Evolutionary conservation across 2,329 filamentous ascomycete species (phyloP), one percentile per base, ranked within the genome.

Genomic region (Claviceps digitariae): DNA sequence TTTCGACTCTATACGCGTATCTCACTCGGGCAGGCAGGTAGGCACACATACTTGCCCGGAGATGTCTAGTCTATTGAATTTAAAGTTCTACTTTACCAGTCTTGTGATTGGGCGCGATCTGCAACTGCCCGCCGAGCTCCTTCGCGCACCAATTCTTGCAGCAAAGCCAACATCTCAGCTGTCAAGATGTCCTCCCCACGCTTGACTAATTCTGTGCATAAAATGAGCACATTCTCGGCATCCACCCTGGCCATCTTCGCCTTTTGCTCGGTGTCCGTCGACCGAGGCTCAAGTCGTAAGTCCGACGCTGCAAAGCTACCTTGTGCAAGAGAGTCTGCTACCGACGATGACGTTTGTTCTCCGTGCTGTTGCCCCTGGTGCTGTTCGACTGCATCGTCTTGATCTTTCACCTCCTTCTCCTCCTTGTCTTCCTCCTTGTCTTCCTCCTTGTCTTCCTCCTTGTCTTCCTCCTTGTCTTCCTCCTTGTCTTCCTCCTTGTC

Each of bases 161-260:
- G 71, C n/a, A 70, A 61, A 15, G 59, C 63, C 47, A 64, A 63
- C 29, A 69, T 68, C 55, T 66, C 62, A 1, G 69, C 58, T 1
- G 72, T 63, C 57, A 81, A 60, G 7, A 69, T 66, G 1, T 66
- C 63, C 0, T 69, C 66, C 20, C 69, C 67, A 46, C 69, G 70
- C 59, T 71, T 72, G 43, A 81, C 59, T 52, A 84, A 59, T 63
- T 82, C 76, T 2, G 73, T 73, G 3, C 81, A 71, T 54, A 84
- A 63, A 0, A 84, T 77, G 23, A 84, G 65, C 0, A 73, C 78
- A 56, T 84, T 84, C 63, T 83, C 80, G 9, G 79, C 71, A 59
- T 84, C 80, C 6, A 78, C 69, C 55, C 71, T 71, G 1, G 67
- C 66, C 68, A 77, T 75, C 45, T 69, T 69, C 1, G 70, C 72